Conservation (phyloP, 2,329 filamentous ascomycete genomes). For the Metarhizium robertsii region DNA sequence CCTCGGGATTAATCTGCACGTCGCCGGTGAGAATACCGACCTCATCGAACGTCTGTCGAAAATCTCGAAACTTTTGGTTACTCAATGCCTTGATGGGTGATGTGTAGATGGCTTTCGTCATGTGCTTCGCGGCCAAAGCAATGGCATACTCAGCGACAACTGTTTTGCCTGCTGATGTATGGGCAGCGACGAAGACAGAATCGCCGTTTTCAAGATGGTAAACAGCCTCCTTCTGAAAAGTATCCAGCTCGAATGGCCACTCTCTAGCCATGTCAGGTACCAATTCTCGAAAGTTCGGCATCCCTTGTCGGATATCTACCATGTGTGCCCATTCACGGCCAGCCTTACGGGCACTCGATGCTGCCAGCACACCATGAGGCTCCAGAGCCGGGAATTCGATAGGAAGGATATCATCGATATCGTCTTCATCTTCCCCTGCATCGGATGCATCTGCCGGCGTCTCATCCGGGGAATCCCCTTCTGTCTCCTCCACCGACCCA, state of each 20-base stretch:
- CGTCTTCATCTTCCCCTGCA: conserved; percentile 42
- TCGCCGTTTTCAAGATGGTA: conserved; percentile 96
- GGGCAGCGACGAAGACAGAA: conserved; percentile 94
- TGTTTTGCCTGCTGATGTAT: conserved; percentile 96
- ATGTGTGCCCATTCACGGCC: conserved; percentile 95
- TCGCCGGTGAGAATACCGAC: conserved; percentile 96
- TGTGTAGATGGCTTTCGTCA: conserved; percentile 99
- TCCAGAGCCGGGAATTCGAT: conserved; percentile 90
- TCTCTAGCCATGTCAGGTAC: conserved; percentile 94
- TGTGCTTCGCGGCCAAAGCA: conserved; percentile 90
- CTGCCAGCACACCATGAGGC: conserved; percentile 66
- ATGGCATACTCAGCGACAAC: conserved; percentile 98
- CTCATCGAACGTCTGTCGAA: conserved; percentile 81
- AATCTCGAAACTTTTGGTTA: conserved; percentile 98
- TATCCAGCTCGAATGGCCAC: conserved; percentile 96
- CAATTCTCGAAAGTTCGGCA: conserved; percentile 86
- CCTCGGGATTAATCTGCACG: conserved; percentile 95
- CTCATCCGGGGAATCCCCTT: conserved; percentile 15
- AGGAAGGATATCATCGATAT: conserved; percentile 79
- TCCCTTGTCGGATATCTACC: conserved; percentile 88
- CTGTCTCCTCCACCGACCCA: conserved; percentile 15
- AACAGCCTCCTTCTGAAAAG: conserved; percentile 96
- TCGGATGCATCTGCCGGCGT: conserved; percentile 16
- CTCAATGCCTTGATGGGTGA: conserved; percentile 97
- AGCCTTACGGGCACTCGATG: conserved; percentile 61